These are phyloP conservation scores for Mallotus japonicus DNA, from an alignment of 441 rosid genomes.

Conservation along the genomic window DNA sequence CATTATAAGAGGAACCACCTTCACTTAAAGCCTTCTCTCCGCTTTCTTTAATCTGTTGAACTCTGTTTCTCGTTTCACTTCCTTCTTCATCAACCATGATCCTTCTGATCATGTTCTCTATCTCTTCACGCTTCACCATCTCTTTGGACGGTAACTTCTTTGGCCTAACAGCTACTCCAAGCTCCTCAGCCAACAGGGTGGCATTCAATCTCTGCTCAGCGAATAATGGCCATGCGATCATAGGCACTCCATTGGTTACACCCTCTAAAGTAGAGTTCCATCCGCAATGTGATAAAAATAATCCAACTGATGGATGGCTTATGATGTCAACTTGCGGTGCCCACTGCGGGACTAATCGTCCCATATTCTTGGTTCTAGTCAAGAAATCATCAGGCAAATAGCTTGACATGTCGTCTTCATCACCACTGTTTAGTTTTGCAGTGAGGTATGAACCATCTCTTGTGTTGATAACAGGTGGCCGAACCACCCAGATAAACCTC, in stretches of 20 bases:
- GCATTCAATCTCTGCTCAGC: slow-evolving; percentile 63
- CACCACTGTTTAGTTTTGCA: neutral
- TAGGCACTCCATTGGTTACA: slow-evolving; percentile 47
- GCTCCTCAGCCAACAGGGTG: slow-evolving; percentile 34
- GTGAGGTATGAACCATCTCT: slow-evolving; percentile 15
- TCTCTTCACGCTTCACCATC: slow-evolving; percentile 33
- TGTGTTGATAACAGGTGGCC: slow-evolving; percentile 20
- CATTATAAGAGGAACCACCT: slow-evolving; percentile 35
- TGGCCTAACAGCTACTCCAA: slow-evolving; percentile 30
- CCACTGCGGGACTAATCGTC: slow-evolving; percentile 48
- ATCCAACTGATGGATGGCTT: slow-evolving; percentile 45
- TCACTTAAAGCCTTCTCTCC: slow-evolving; percentile 21
- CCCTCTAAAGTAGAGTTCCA: slow-evolving; percentile 68
- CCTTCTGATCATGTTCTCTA: slow-evolving; percentile 28
- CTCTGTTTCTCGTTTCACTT: slow-evolving; percentile 19
- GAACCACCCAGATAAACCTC: slow-evolving; percentile 60
- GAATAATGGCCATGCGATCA: slow-evolving; percentile 62
- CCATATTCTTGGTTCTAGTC: slow-evolving; percentile 21
- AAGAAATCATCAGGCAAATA: slow-evolving; percentile 29
- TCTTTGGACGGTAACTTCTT: slow-evolving; percentile 13
- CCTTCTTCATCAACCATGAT: slow-evolving; percentile 27
- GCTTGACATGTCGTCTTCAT: neutral
- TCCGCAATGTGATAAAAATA: slow-evolving; percentile 56
- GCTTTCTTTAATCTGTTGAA: slow-evolving; percentile 16
- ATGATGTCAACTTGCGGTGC: slow-evolving; percentile 49